Percentiles rank a stretch among this genome's conserved stretches.
Conservation (phyloP, 176 grass and related monocot species). For the Oryza nivara region DNA sequence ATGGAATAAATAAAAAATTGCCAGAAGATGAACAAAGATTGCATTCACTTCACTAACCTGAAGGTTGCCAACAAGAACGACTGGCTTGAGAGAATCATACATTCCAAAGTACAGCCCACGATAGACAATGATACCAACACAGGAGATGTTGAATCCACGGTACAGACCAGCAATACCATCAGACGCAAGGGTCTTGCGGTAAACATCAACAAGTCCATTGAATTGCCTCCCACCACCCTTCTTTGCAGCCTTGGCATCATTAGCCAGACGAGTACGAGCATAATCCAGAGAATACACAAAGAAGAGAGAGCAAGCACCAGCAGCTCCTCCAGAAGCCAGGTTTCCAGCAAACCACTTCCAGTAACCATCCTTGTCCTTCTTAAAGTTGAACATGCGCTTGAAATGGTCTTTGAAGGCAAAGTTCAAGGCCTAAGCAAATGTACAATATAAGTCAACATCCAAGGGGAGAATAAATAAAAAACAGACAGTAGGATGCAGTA, state of each 20-base stretch:
- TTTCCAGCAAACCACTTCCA: conserved; percentile 81
- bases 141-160: conserved; percentile 67
- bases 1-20: background rate
- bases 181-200: conserved; percentile 52
- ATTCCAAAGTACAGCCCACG: conserved; percentile 70
- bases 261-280: conserved; percentile 63
- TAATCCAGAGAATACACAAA: conserved; percentile 74
- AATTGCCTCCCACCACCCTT: conserved; percentile 66
- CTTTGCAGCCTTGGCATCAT: conserved; percentile 64
- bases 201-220: conserved; percentile 69
- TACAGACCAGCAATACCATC: conserved; percentile 65
- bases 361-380: conserved; percentile 73
- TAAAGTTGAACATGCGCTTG: conserved; percentile 82
- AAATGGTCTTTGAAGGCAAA: conserved; percentile 76
- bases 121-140: conserved; percentile 75
- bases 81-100: conserved; percentile 72
- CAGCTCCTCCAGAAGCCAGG: conserved; percentile 67
- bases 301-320: conserved; percentile 68
- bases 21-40: background rate
- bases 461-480: background rate
- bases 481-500: background rate
- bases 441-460: background rate
- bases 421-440: conserved; percentile 57
- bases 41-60: conserved; percentile 41
- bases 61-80: conserved; percentile 54